Percentiles rank a stretch among this genome's conserved stretches.
Conservation (phyloP, 73 alveolate species). For the Tetrahymena malaccensis region DNA sequence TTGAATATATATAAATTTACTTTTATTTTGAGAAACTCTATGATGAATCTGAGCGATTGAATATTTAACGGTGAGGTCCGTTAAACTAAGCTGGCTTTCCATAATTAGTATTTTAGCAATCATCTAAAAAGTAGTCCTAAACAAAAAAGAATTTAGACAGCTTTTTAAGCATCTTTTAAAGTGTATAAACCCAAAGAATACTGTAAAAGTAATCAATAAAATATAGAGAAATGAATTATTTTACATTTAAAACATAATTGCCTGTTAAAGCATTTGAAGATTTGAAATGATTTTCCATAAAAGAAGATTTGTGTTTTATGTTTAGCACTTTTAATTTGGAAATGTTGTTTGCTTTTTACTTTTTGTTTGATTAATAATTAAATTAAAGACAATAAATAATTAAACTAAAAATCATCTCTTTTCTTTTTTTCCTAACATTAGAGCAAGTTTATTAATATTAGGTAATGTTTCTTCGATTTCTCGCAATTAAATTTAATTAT, state of each 20-base stretch:
- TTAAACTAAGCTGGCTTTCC: not conserved
- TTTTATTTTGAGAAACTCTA: not conserved
- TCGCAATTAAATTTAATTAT: not conserved
- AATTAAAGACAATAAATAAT: not conserved
- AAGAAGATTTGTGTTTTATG: not conserved
- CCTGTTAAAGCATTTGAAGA: not conserved
- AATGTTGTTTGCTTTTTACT: not conserved
- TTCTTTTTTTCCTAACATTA: not conserved
- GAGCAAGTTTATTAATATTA: not conserved
- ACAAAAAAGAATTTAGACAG: not conserved
- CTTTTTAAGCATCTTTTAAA: not conserved
- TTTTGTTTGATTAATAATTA: not conserved
- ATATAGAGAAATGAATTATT: too few relatives aligned
- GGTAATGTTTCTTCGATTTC: not conserved
- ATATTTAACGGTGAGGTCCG: not conserved
- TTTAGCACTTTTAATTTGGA: not conserved
- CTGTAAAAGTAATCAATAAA: too few relatives aligned
- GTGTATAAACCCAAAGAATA: not conserved
- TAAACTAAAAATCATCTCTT: not conserved
- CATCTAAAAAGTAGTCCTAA: too few relatives aligned
- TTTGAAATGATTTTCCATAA: not conserved
- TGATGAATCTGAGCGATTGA: not conserved
- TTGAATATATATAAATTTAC: too few relatives aligned
- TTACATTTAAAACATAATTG: not conserved
- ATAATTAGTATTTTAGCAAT: not conserved